Evolutionary conservation across 176 grass and related monocot species (phyloP), one percentile per base, ranked within the genome.

Genomic region (Calamus simplicifolius): DNA sequence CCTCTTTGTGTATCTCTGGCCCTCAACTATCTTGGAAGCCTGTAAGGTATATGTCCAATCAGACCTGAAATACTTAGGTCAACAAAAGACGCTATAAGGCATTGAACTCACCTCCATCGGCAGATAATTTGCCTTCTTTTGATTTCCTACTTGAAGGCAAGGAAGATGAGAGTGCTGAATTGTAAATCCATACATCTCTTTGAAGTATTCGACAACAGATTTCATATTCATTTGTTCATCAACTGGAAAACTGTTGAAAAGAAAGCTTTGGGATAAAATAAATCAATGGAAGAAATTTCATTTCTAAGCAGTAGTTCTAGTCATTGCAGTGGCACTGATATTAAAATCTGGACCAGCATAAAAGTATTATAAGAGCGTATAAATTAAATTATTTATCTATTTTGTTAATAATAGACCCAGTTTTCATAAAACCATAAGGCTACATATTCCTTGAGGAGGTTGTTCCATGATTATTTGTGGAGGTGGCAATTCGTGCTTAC

Each of bases 181-280:
- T 5, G 94, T 99, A 59, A 99, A 99, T 5, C 94, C 94, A 63
- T 99, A 99, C 88, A 99, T 89, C 77, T 99, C 94, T 75, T 93
- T 85, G 81, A 99, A 99, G 75, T 99, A 99, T 43, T 99, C 94
- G 7, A 99, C 73, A 5, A 99, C 94, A 7, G 88, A 99, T 75
- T 99, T 99, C 94, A 99, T 99, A 69, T 99, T 99, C 94, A 99
- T 99, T 77, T 99, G 85, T 67, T 99, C 94, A 76, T 99, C 94
- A 31, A 99, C 84, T 17, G 94, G 94, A 50, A 99, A 99, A 48
- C 94, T 99, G 74, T 62, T 12, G 7, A 48, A 25, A 63, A 48
- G 31, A 15, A 14, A 63, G 49, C 55, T 3, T 62, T 18, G 13
- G 35, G 13, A 13, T 43, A 43, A 43, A 10, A 43, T 12, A 43